Evolutionary conservation across 768 basidiomycete species (phyloP), one percentile per base, ranked within the genome.

Genomic region (Suillus placidus): DNA sequence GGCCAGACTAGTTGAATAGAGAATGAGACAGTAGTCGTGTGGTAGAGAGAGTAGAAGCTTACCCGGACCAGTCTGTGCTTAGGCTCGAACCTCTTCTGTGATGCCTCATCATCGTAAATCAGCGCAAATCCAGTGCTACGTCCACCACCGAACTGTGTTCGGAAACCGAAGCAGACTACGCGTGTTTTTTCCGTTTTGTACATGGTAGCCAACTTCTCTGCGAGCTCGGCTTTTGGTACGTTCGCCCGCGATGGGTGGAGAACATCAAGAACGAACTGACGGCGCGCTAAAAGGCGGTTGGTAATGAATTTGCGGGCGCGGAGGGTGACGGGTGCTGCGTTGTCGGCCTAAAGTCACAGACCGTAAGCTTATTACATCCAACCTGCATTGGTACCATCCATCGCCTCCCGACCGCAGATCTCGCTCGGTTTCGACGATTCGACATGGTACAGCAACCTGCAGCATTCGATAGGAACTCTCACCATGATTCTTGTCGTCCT

Each of bases 271-370:
- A 98, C 86, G 76, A 99, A 96, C 85, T 99, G 97, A 75, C 94
- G 93, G 73, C 97, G 93, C 72, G 93, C 89, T 60, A 99, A 84
- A 70, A 99, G 92, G 67, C 95, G 94, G 88, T 99, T 99, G 77
- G 96, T 97, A 81, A 98, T 93, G 85, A 99, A 99, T 86, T 99
- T 98, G 80, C 96, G 93, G 63, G 97, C 97, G 74, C 97, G 94
- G 78, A 99, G 86, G 71, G 97, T 99, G 72, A 99, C 86, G 66
- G 96, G 90, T 79, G 93, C 87, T 79, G 88, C 84, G 78, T 79
- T 83, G 78, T 92, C 92, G 82, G 91, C 86, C 92, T 93, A 67
- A 60, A 70, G 64, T 70, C 67, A 57, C 13, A 64, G 68, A 75
- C 64, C 68, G 69, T 67, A 57, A 52, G 61, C 43, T 49, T 4